phyloP scores from a whole-genome alignment of 805 yeast genomes.

The Teunomyces kruisii region DNA sequence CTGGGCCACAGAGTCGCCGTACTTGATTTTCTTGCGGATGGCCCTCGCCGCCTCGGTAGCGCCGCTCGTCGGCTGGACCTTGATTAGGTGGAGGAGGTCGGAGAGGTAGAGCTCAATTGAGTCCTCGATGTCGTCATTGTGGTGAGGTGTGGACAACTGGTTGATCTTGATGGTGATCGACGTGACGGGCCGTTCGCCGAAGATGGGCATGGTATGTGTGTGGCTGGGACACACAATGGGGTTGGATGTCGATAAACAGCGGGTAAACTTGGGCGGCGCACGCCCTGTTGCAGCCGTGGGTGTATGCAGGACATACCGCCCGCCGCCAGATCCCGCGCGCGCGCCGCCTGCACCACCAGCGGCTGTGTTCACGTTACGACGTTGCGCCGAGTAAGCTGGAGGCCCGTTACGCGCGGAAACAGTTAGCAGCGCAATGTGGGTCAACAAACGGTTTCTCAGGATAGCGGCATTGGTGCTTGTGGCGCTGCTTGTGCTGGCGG shows the following conservation, averaged over 20 bases:
- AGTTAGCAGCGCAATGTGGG: background rate
- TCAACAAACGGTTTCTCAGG: background rate
- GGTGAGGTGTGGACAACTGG: constrained; percentile 45
- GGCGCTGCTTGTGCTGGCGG: background rate
- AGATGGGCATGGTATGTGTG: constrained; percentile 23
- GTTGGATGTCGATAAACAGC: too few relatives aligned
- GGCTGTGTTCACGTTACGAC: too few relatives aligned
- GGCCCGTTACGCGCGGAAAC: too few relatives aligned
- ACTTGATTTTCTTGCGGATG: constrained; percentile 81
- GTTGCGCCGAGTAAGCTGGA: too few relatives aligned
- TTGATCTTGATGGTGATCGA: constrained; percentile 67
- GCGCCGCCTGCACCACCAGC: too few relatives aligned
- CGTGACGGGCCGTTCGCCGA: constrained; percentile 69
- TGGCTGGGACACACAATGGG: background rate
- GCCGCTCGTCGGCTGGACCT: constrained; percentile 34
- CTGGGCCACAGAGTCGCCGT: constrained; percentile 61
- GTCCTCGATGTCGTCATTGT: constrained; percentile 33
- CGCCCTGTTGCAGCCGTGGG: too few relatives aligned
- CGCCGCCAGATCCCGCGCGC: too few relatives aligned
- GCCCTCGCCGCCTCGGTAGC: constrained; percentile 86
- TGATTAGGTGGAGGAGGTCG: constrained; percentile 55
- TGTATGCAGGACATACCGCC: too few relatives aligned
- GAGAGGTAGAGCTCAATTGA: constrained; percentile 48
- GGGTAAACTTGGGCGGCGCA: too few relatives aligned
- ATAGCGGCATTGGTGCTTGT: background rate